Percentiles rank a stretch among this genome's conserved stretches.
These are phyloP conservation scores for Thalia dealbata DNA, from an alignment of 176 grass and related monocot species.

Conservation along the genomic window DNA sequence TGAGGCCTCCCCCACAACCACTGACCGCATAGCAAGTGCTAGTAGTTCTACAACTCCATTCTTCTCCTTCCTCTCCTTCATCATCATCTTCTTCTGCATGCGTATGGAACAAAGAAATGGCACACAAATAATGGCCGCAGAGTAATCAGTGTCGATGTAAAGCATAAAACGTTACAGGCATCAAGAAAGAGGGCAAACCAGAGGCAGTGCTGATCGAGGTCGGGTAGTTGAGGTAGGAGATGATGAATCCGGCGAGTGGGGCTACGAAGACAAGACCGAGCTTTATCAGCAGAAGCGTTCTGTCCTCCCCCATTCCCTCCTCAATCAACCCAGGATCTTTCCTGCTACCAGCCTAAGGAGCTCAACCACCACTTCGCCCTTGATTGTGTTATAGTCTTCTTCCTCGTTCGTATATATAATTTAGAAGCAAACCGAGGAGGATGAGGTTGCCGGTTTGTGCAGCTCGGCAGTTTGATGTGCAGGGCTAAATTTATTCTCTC, in stretches of 20 bases:
- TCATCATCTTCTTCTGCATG: background rate
- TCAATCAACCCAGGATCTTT: no score
- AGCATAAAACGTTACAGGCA: no score
- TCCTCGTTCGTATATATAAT: no score
- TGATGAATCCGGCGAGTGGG: constrained; percentile 11
- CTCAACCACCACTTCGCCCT: no score
- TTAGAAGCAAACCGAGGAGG: no score
- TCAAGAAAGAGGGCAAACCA: background rate
- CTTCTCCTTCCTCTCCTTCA: background rate
- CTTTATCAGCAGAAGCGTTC: background rate
- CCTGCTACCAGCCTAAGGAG: no score
- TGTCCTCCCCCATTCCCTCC: background rate
- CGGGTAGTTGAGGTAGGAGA: background rate
- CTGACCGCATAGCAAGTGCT: no score
- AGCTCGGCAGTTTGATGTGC: no score
- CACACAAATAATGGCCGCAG: background rate
- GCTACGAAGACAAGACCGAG: constrained; percentile 2
- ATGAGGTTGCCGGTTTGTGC: no score
- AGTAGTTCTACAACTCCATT: background rate
- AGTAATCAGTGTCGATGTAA: no score
- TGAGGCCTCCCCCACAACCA: background rate
- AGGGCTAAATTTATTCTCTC: no score
- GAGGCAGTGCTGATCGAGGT: background rate
- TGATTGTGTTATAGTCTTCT: background rate
- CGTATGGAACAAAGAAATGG: background rate